phyloP scores from a whole-genome alignment of 1,139 yeast species.

The Yamadazyma diospyri region DNA sequence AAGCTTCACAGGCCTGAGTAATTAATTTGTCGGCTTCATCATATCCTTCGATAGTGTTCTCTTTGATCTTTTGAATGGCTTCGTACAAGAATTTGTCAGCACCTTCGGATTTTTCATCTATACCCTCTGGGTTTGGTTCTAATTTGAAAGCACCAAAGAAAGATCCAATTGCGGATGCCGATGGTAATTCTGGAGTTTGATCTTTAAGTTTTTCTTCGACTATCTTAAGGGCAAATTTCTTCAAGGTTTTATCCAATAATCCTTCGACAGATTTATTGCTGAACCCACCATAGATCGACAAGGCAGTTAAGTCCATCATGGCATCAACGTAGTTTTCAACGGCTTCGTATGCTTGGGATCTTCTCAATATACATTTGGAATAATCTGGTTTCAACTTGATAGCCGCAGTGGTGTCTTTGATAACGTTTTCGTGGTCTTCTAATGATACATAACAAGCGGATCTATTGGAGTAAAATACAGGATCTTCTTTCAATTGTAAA shows the following conservation, averaged over 20 bases:
- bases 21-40: constrained; percentile 69
- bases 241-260: constrained; percentile 83
- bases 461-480: constrained; percentile 88
- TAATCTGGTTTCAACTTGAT: constrained; percentile 84
- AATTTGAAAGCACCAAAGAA: constrained; percentile 74
- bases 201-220: constrained; percentile 58
- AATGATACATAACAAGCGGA: constrained; percentile 92
- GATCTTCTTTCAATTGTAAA: constrained; percentile 68
- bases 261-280: constrained; percentile 75
- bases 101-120: constrained; percentile 45
- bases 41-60: constrained; percentile 68
- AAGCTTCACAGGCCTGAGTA: constrained; percentile 62
- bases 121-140: constrained; percentile 46
- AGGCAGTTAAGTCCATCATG: constrained; percentile 86
- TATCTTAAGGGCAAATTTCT: constrained; percentile 66
- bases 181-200: constrained; percentile 63
- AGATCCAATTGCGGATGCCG: constrained; percentile 80
- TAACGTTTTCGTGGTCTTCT: constrained; percentile 73
- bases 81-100: constrained; percentile 64
- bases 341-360: constrained; percentile 85
- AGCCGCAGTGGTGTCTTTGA: constrained; percentile 85
- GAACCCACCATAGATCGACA: constrained; percentile 74
- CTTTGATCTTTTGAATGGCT: constrained; percentile 62
- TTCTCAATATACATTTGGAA: constrained; percentile 74
- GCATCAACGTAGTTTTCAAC: constrained; percentile 79